Conservation (phyloP, 805 yeast species). For the Pichia sporocuriosa region DNA sequence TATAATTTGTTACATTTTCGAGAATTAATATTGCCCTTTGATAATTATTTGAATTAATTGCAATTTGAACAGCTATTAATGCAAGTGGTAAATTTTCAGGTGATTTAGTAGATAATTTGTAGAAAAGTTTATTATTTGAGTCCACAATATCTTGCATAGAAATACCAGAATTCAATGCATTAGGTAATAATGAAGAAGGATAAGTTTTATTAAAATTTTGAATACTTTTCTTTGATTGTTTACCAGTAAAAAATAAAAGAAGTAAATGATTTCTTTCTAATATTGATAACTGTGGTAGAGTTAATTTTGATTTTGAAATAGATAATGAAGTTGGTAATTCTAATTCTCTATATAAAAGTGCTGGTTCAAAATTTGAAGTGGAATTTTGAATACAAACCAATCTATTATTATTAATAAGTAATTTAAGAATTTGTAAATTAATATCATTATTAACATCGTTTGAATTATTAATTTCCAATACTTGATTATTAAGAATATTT, state of each 20-base stretch:
- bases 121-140: conserved; percentile 24
- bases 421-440: conserved; percentile 35
- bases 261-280: conserved; percentile 40
- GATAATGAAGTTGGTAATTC: conserved; percentile 27
- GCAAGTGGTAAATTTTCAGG: conserved; percentile 27
- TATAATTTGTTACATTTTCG: conserved; percentile 24
- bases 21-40: conserved; percentile 32
- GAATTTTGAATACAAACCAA: conserved; percentile 23
- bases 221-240: conserved; percentile 19
- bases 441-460: conserved; percentile 4
- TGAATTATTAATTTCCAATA: background rate
- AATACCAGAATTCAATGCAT: conserved; percentile 12
- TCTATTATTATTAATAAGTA: conserved; percentile 41
- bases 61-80: conserved; percentile 32
- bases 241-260: conserved; percentile 36
- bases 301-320: conserved; percentile 27
- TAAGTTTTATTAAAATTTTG: conserved; percentile 15
- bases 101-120: conserved; percentile 28
- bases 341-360: conserved; percentile 26
- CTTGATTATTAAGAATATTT: conserved; percentile 25
- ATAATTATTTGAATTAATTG: conserved; percentile 24
- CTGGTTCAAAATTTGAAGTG: background rate
- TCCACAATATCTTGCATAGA: background rate
- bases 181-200: conserved; percentile 20
- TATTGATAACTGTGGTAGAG: conserved; percentile 34